These are phyloP conservation scores for Hyaloscypha bicolor DNA, from an alignment of 495 filamentous ascomycete species.

Conservation along the genomic window DNA sequence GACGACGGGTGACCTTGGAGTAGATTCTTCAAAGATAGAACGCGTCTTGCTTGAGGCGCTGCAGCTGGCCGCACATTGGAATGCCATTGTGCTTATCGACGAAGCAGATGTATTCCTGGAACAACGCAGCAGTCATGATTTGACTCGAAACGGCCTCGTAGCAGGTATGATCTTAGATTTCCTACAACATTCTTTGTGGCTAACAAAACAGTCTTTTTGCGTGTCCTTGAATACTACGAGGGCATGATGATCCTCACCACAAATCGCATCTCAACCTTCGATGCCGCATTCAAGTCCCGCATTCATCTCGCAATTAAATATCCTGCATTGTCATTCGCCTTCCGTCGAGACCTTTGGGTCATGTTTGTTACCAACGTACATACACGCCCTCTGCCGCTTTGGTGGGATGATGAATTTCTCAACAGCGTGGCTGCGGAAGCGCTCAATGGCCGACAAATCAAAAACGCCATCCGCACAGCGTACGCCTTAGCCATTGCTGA, in stretches of 20 bases:
- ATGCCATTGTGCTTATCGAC: constrained; percentile 66
- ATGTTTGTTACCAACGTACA: too few species aligned
- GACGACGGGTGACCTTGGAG: constrained; percentile 76
- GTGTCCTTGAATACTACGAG: constrained; percentile 41
- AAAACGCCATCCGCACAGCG: too few species aligned
- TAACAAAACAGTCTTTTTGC: constrained; percentile 35
- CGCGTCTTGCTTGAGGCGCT: constrained; percentile 73
- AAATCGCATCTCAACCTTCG: constrained; percentile 56
- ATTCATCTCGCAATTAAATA: constrained; percentile 49
- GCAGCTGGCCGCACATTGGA: constrained; percentile 82
- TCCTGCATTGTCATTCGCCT: constrained; percentile 8
- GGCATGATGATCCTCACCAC: constrained; percentile 61
- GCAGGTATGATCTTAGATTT: constrained; percentile 34
- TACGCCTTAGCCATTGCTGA: too few species aligned
- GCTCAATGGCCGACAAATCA: too few species aligned
- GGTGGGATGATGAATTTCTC: too few species aligned
- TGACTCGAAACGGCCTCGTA: constrained; percentile 75
- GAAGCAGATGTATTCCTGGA: constrained; percentile 81
- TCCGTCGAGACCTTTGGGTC: too few species aligned
- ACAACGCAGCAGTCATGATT: constrained; percentile 62
- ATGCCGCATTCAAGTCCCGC: constrained; percentile 47
- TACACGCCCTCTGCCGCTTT: too few species aligned
- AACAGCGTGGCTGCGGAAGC: too few species aligned
- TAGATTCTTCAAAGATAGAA: constrained; percentile 69
- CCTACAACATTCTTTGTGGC: constrained; percentile 39